phyloP scores from a whole-genome alignment of 2,329 filamentous ascomycete genomes.

The Talaromyces sp. region DNA sequence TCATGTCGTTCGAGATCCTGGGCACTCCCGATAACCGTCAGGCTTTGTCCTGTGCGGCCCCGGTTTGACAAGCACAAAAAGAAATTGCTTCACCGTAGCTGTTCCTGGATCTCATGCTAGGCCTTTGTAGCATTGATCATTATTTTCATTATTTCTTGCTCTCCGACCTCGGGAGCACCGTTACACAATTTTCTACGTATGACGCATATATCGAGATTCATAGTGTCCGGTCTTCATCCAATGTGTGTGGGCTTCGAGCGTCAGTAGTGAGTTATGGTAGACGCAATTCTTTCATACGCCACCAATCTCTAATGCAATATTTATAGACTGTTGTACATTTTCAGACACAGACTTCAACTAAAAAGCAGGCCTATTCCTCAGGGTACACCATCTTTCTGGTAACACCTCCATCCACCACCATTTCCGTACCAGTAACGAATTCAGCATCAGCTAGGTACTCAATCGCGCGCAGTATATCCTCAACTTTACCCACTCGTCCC shows the following conservation, averaged over 20 bases:
- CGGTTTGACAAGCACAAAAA: not conserved
- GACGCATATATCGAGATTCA: not conserved
- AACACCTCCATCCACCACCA: constrained; percentile 20
- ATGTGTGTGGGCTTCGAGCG: not conserved
- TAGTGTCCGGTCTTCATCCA: not conserved
- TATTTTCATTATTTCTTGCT: not conserved
- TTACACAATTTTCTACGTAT: not conserved
- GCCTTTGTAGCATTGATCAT: not conserved
- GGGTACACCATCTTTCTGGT: constrained; percentile 20
- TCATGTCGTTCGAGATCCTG: not conserved
- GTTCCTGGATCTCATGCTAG: no score
- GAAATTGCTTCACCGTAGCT: not conserved
- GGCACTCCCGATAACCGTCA: not conserved
- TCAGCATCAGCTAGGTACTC: constrained; percentile 19
- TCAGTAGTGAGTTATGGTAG: not conserved
- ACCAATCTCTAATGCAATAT: not conserved
- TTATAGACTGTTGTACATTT: not conserved
- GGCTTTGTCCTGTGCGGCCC: not conserved
- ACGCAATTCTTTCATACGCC: not conserved
- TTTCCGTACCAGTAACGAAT: constrained; percentile 19
- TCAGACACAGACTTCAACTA: not conserved
- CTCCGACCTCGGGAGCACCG: not conserved
- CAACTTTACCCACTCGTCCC: constrained; percentile 17
- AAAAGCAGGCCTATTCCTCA: constrained; percentile 8
- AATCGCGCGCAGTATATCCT: constrained; percentile 18